Base-by-base conservation (phyloP, 495 filamentous ascomycete species). In the Chaetomium cochliodes region DNA sequence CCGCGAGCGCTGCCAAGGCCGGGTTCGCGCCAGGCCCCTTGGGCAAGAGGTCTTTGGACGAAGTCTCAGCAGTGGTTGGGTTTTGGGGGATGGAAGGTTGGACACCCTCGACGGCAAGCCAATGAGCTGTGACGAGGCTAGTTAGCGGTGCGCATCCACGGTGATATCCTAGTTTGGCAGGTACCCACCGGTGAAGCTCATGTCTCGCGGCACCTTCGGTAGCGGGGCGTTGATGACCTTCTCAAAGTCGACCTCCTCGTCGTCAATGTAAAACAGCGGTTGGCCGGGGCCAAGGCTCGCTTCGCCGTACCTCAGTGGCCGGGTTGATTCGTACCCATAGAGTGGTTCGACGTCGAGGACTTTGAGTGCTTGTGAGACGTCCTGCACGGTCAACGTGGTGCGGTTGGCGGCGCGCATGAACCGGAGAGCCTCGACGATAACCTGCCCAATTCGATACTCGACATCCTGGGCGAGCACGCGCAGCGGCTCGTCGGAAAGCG, bases 211-310 rank as follows among this genome's bases (percentile, higher is more conserved):
- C 15, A 98, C 92, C 70, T 93, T 97, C 8, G 94, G 94, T 62
- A 98, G 77, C 7, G 94, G 91, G 47, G 90, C 90, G 79, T 98
- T 98, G 73, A 98, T 98, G 67, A 98, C 78, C 78, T 97, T 97
- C 78, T 98, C 94, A 72, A 98, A 97, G 73, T 98, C 94, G 33
- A 97, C 88, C 79, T 98, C 94, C 70, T 98, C 94, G 77, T 98
- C 94, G 73, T 98, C 96, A 33, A 98, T 89, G 70, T 98, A 98
- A 80, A 90, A 98, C 16, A 98, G 81, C 46, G 93, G 92, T 74
- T 98, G 93, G n/a, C 92, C 92, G 9, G 93, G 92, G 0, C 94
- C 94, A 41, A 98, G 80, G 16, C 89, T 93, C 3, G 94, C 94
- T 77, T 98, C 94, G 28, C 96, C 96, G 70, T 93, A 98, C 44